These are phyloP conservation scores for Sordaria brevicollis DNA, from an alignment of 495 filamentous ascomycete species.

Conservation along the genomic window DNA sequence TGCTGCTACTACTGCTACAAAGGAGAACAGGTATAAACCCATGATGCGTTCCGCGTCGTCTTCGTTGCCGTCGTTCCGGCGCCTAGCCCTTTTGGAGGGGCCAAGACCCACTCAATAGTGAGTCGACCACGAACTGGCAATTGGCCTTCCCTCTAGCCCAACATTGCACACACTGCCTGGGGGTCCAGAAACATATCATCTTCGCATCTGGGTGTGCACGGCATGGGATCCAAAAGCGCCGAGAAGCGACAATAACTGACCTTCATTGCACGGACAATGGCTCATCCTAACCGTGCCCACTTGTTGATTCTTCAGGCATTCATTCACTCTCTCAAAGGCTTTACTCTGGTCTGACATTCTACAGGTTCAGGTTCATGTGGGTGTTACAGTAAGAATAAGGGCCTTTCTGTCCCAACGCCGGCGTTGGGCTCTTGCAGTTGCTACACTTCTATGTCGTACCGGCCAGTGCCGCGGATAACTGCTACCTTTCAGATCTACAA, in stretches of 20 bases:
- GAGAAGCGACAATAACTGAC: background rate
- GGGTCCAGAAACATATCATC: background rate
- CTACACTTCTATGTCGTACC: background rate
- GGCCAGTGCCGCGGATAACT: background rate
- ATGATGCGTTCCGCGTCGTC: background rate
- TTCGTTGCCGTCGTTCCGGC: background rate
- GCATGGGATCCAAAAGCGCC: background rate
- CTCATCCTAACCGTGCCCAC: background rate
- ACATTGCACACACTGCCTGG: background rate
- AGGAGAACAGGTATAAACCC: background rate
- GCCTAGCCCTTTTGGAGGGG: background rate
- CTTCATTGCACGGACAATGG: background rate
- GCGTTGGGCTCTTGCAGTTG: background rate
- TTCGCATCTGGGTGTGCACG: background rate
- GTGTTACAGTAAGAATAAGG: background rate
- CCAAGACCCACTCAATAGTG: background rate
- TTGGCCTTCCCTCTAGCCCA: background rate
- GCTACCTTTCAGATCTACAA: background rate
- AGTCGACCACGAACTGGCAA: background rate
- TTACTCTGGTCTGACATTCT: background rate
- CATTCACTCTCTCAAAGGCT: background rate
- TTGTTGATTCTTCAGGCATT: background rate
- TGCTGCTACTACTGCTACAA: background rate
- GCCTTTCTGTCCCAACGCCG: background rate
- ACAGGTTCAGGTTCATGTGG: background rate